Conservation (phyloP, 805 yeast genomes). For the Phaffomyces thermotolerans region DNA sequence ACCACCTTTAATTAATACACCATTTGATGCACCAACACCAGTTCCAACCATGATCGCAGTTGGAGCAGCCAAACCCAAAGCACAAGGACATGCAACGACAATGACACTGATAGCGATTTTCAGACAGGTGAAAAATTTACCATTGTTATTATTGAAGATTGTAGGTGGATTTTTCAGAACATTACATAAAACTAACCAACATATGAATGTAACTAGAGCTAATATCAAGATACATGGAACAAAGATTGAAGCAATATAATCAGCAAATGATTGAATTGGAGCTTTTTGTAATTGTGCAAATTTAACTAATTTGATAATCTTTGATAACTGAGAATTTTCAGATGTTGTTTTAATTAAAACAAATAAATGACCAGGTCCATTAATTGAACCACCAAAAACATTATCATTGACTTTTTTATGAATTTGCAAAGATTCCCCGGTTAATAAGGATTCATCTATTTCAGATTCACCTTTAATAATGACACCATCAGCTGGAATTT, state of each 20-base stretch:
- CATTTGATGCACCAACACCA: conserved; percentile 87
- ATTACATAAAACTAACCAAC: conserved; percentile 46
- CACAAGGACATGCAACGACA: conserved; percentile 99
- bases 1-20: conserved; percentile 90
- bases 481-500: conserved; percentile 86
- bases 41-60: conserved; percentile 99
- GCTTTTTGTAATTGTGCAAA: conserved; percentile 86
- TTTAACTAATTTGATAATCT: conserved; percentile 78
- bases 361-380: conserved; percentile 67
- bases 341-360: conserved; percentile 69
- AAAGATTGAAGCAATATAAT: conserved; percentile 73
- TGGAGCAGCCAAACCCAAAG: conserved; percentile 94
- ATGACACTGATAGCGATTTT: conserved; percentile 84
- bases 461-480: conserved; percentile 75
- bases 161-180: conserved; percentile 36
- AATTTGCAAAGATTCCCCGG: conserved; percentile 86
- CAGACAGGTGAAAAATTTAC: conserved; percentile 59
- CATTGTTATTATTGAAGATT: conserved; percentile 42
- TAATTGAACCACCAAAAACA: conserved; percentile 88
- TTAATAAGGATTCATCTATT: conserved; percentile 80
- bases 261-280: conserved; percentile 88
- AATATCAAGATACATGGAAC: conserved; percentile 68
- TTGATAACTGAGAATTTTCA: conserved; percentile 76
- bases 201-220: conserved; percentile 55
- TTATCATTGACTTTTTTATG: conserved; percentile 49